phyloP scores from a whole-genome alignment of 768 basidiomycete species.

The Lactarius quietus region DNA sequence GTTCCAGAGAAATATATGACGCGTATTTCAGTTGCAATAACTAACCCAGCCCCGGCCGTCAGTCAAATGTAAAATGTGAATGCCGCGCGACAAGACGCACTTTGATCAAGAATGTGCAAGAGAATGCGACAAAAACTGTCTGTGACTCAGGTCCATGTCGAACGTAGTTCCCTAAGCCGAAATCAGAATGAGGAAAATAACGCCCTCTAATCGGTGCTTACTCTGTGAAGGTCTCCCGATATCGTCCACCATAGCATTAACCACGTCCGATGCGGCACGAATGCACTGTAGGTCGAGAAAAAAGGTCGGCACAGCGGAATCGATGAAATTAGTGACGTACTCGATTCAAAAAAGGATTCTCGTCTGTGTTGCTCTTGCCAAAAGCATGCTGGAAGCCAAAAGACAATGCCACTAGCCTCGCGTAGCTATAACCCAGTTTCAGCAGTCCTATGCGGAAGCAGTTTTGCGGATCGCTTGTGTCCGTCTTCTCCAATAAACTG shows the following conservation, averaged over 20 bases:
- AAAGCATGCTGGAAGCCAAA: conserved; percentile 77
- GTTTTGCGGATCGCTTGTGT: conserved; percentile 52
- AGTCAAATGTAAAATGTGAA: background rate
- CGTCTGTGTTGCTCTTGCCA: conserved; percentile 54
- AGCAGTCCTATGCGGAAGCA: conserved; percentile 60
- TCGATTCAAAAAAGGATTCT: conserved; percentile 62
- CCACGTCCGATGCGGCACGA: conserved; percentile 61
- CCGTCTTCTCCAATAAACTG: conserved; percentile 45
- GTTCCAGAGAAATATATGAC: conserved; percentile 26
- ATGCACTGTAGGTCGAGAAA: conserved; percentile 47
- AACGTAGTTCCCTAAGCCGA: conserved; percentile 25
- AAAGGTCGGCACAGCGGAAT: conserved; percentile 4
- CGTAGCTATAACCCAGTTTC: conserved; percentile 61
- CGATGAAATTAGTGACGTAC: conserved; percentile 40
- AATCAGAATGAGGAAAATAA: background rate
- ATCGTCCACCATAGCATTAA: conserved; percentile 56
- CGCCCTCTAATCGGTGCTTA: conserved; percentile 32
- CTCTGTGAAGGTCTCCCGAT: conserved; percentile 55
- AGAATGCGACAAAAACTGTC: conserved; percentile 34
- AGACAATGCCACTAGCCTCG: conserved; percentile 64
- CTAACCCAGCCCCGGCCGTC: conserved; percentile 7
- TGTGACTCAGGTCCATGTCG: conserved; percentile 34
- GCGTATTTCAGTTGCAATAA: conserved; percentile 33
- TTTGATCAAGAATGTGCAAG: conserved; percentile 34
- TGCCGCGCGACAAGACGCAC: conserved; percentile 1